These are phyloP conservation scores for Mycena rebaudengoi DNA, from an alignment of 768 basidiomycete genomes.

Conservation along the genomic window DNA sequence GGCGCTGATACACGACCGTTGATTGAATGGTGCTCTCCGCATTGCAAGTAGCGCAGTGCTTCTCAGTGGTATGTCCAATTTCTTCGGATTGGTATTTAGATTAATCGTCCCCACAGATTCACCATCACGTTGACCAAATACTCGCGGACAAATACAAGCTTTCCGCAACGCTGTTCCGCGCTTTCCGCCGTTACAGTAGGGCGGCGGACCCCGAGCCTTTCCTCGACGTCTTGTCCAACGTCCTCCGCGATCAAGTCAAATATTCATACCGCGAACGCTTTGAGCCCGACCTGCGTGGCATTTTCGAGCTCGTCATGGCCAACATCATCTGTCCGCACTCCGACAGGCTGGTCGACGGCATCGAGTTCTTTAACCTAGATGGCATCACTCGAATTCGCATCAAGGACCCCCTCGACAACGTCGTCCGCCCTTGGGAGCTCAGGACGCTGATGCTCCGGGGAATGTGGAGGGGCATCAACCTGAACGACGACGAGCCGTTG, in stretches of 20 bases:
- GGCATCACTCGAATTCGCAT: neutral
- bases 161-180: neutral
- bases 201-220: neutral
- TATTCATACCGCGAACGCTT: neutral
- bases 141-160: neutral
- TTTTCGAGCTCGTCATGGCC: conserved; percentile 18
- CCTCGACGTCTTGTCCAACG: neutral
- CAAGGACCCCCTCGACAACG: neutral
- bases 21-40: neutral
- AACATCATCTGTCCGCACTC: neutral
- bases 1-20: conserved; percentile 1
- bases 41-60: neutral
- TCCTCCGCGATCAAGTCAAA: neutral
- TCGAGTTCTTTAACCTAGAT: neutral
- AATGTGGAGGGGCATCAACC: conserved; percentile 9
- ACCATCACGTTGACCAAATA: neutral
- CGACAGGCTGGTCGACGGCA: neutral
- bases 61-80: neutral
- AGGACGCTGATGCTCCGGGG: conserved; percentile 1
- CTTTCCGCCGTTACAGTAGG: neutral
- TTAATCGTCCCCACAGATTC: neutral
- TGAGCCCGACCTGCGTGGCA: conserved; percentile 7
- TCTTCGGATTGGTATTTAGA: neutral
- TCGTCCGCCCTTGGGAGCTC: neutral
- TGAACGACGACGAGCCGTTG: conserved; percentile 10